Conservation (phyloP, 805 yeast species). For the Clavispora vitiphila region DNA sequence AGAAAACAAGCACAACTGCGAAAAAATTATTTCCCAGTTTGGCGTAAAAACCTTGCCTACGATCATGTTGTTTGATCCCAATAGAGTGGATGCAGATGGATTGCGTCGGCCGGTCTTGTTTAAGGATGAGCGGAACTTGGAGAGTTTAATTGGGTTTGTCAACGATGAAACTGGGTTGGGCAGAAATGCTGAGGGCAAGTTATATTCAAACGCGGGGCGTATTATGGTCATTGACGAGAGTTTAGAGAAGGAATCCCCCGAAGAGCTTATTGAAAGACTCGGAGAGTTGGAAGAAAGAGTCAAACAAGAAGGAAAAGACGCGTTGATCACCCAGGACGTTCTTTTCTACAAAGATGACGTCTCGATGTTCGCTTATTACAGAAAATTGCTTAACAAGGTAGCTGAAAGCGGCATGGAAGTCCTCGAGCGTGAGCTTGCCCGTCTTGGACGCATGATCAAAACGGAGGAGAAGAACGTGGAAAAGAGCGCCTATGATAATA, state of each 20-base stretch:
- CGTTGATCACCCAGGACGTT: constrained; percentile 8
- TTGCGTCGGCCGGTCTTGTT: constrained; percentile 22
- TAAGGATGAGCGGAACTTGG: constrained; percentile 20
- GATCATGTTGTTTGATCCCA: constrained; percentile 42
- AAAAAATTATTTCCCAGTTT: constrained; percentile 19
- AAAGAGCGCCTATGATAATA: constrained; percentile 43
- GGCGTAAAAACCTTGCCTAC: constrained; percentile 50
- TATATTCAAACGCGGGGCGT: constrained; percentile 29
- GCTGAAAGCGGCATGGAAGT: constrained; percentile 41
- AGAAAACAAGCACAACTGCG: constrained; percentile 11
- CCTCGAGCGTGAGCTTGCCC: constrained; percentile 39
- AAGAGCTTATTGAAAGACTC: constrained; percentile 6
- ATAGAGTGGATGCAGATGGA: constrained; percentile 17
- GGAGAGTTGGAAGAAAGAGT: constrained; percentile 9
- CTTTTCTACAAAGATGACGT: constrained; percentile 16
- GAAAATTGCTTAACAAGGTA: constrained; percentile 41
- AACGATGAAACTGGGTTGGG: constrained; percentile 25
- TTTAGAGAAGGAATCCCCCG: constrained; percentile 3
- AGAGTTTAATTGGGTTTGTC: constrained; percentile 19
- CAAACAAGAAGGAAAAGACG: constrained; percentile 6
- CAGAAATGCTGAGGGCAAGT: constrained; percentile 30
- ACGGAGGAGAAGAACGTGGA: constrained; percentile 31
- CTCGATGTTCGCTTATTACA: constrained; percentile 40
- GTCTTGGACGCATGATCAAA: constrained; percentile 41
- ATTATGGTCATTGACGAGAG: constrained; percentile 18